Base-by-base conservation (phyloP, 768 basidiomycete genomes). In the Heimioporus sp. region DNA sequence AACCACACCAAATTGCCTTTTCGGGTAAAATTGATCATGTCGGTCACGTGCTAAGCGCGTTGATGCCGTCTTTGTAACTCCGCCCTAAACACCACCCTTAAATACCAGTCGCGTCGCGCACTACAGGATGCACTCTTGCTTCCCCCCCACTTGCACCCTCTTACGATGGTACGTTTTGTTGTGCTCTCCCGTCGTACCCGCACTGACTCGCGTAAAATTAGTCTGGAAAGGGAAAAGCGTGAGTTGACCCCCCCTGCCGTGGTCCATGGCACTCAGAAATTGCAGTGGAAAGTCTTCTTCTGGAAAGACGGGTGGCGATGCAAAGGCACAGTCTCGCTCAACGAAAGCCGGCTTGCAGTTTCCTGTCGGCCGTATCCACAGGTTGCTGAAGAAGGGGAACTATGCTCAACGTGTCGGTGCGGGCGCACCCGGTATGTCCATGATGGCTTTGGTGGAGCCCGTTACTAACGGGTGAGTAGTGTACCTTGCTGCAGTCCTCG, bases 361-460 rank as follows among this genome's bases (percentile, higher is more conserved):
- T 73, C 87, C 90, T 51, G 90, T 92, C 53, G 83, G 84, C 68
- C 86, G 90, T 78, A 86, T 92, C 59, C 87, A 88, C 71, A 80
- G 90, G 69, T 72, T 86, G 17, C 65, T 92, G 68, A 89, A 86
- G 74, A 77, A 78, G 63, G 85, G 83, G 37, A 86, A 86, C 75
- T 86, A 86, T 62, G 83, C 80, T 6, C 81, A 83, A 65, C 82
- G 86, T 63, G 76, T 90, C 53, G 85, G 82, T 65, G 77, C 81
- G 46, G 83, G 80, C 64, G 84, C 87, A 21, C 82, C 87, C 54
- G 82, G 83, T 83, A 59, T 35, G 75, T 71, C 7, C 38, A 32
- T 35, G 5, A 5, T 2, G 11, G 7, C 20, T 43, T 34, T 15
- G 20, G 16, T 21, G 21, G 20, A 30, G 21, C 15, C 24, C 4